Evolutionary conservation across 225 moss, liverwort and hornwort species (phyloP), one percentile per base, ranked within the genome.

Genomic region (Neckera pumila): DNA sequence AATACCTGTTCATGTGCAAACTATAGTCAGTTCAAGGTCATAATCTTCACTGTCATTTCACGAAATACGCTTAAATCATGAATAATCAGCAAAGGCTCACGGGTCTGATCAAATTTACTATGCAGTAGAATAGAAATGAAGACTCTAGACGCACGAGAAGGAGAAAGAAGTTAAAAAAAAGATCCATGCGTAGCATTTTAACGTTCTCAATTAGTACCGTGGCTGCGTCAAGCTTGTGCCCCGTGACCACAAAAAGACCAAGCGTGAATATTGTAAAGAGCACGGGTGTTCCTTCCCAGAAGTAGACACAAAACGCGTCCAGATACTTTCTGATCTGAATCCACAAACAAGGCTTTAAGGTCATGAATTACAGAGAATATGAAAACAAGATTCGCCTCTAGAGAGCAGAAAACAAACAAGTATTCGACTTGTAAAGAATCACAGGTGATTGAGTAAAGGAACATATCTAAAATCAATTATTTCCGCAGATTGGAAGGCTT

Each of bases 301-400:
- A 96, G 86, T 97, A 98, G 60, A 97, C 98, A 89, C 96, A 97
- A 83, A 95, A 96, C 34, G 98, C 98, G 87, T 97, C 98, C 88
- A 98, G 85, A 86, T 98, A 98, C 87, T 96, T 97, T 73, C 88
- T 93, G 66, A 94, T 92, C 98, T 98, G 93, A 87, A 85, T 92
- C 66, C 92, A 92, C 84, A 82, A 70, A 40, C 51, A 73, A 67
- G 76, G 69, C 9, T 56, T 72, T 31, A 42, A 78, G 84, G 65
- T 86, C 62, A 86, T 57, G 40, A 42, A 74, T 75, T 80, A 67
- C 80, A 90, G 60, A 79, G 59, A 66, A 30, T 53, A 26, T 17
- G 28, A 67, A 43, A 40, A 69, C n/a, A 65, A 63, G 23, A 84
- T 36, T 74, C 36, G 61, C 77, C 87, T 71, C 64, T 6, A 40